Evolutionary conservation across 768 basidiomycete genomes (phyloP), one percentile per base, ranked within the genome.

Genomic region (Tulasnella sp.): DNA sequence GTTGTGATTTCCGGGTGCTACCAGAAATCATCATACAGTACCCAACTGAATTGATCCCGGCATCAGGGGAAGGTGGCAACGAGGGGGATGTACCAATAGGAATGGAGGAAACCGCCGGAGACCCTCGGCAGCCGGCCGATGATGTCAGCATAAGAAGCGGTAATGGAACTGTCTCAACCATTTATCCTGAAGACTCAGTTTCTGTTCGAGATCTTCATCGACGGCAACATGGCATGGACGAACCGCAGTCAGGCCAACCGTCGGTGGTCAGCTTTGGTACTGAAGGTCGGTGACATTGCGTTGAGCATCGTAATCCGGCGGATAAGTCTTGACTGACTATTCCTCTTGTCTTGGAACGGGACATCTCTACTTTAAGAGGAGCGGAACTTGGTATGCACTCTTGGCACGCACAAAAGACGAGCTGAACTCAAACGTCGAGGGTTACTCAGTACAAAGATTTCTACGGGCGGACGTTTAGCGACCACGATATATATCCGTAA

Each of bases 141-240:
- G 42, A 42, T 42, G 42, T 42, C 42, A 42, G 42, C 42, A 42
- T 42, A 8, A 42, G 42, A 42, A 42, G 42, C 42, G 42, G 8
- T 17, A 42, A 8, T 17, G 42, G 17, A 17, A 42, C 42, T 8
- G 68, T 36, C 17, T 70, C 68, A 8, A 36, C 15, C 11, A 37
- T 72, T 40, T 72, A 42, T 72, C 71, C 71, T 4, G 15, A 72
- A 19, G 71, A 72, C 42, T 72, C 71, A 11, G 42, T 72, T 31
- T 72, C 71, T 72, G 36, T 38, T 29, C 39, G 71, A n/a, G 40
- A 31, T 42, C 19, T 40, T 4, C 22, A 25, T 8, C 25, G 17
- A 38, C 34, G 19, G 22, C 68, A 9, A 36, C 39, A 14, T 22
- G 4, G 19, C 9, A 70, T 70, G 9, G 34, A 70, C 34, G 19